These are phyloP conservation scores for Aureobasidium sp. DNA, from an alignment of 2,329 filamentous ascomycete species.

Conservation along the genomic window DNA sequence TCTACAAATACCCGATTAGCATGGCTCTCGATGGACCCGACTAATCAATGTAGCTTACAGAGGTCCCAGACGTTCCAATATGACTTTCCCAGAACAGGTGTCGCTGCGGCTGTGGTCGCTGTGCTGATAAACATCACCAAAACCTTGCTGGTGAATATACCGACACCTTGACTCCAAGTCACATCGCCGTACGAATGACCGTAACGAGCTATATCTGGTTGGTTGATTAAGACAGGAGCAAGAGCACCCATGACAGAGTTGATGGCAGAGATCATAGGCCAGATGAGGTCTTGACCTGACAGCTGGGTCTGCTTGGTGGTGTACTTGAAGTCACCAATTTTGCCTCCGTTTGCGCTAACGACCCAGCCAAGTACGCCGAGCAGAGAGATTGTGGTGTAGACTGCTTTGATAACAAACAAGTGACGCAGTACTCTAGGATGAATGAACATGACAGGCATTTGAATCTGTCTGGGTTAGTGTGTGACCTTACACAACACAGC, in stretches of 20 bases:
- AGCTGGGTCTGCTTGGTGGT: constrained; percentile 11
- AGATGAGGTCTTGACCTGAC: constrained; percentile 6
- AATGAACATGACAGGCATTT: constrained; percentile 12
- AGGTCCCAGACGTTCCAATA: constrained; percentile 11
- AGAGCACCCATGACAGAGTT: constrained; percentile 14
- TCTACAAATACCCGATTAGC: not conserved
- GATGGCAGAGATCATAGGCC: constrained; percentile 17
- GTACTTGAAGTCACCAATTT: not conserved
- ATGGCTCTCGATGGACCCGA: not conserved
- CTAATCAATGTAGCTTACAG: not conserved
- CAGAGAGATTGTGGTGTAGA: constrained; percentile 4
- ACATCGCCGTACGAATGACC: constrained; percentile 9
- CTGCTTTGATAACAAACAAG: constrained; percentile 5
- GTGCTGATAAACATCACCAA: constrained; percentile 11
- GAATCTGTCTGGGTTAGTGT: not conserved
- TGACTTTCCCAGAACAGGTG: not conserved
- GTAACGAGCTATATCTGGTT: constrained; percentile 11
- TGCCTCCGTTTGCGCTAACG: not conserved
- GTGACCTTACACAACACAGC: not conserved
- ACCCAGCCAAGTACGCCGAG: constrained; percentile 8
- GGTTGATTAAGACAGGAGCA: constrained; percentile 9
- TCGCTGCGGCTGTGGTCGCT: constrained; percentile 10
- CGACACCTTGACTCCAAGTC: constrained; percentile 6
- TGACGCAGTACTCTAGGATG: not conserved
- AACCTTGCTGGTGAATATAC: not conserved